phyloP scores from a whole-genome alignment of 495 filamentous ascomycete species.

The Oidiodendron maius region DNA sequence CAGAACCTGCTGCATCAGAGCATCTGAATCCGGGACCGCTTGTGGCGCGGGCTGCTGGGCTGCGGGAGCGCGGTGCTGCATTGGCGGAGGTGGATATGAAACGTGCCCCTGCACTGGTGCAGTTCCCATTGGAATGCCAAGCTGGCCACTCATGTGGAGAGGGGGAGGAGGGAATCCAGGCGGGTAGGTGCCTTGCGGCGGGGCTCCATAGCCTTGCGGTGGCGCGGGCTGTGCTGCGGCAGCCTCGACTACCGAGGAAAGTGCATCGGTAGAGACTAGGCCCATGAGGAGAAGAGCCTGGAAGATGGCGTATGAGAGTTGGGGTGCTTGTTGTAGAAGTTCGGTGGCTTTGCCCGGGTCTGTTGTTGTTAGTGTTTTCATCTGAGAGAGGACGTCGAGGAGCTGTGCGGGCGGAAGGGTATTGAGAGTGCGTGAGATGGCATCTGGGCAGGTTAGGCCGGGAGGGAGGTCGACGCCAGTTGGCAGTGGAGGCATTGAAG shows the following conservation, averaged over 20 bases:
- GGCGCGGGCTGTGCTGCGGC: constrained; percentile 17
- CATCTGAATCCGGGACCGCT: constrained; percentile 43
- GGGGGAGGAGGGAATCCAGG: constrained; percentile 20
- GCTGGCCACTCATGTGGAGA: constrained; percentile 21
- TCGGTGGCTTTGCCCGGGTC: constrained; percentile 84
- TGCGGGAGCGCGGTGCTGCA: constrained; percentile 26
- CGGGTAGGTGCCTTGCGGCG: constrained; percentile 11
- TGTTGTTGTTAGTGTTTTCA: constrained; percentile 77
- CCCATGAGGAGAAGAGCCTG: constrained; percentile 90
- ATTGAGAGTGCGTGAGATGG: constrained; percentile 82
- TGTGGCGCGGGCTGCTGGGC: constrained; percentile 37
- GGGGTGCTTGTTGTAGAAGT: constrained; percentile 81
- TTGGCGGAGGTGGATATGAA: constrained; percentile 33
- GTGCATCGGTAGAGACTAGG: constrained; percentile 50
- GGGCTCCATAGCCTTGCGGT: constrained; percentile 16
- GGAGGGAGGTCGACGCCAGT: constrained; percentile 77
- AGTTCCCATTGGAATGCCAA: constrained; percentile 35
- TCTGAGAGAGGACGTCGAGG: constrained; percentile 88
- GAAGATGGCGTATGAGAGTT: constrained; percentile 94
- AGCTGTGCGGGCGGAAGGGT: constrained; percentile 83
- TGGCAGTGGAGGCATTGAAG: constrained; percentile 69
- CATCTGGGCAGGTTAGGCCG: constrained; percentile 76
- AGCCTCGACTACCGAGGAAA: constrained; percentile 21
- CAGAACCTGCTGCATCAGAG: constrained; percentile 69
- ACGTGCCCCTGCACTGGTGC: constrained; percentile 55